phyloP scores from a whole-genome alignment of 73 alveolate genomes.

The Blepharisma japonicum region DNA sequence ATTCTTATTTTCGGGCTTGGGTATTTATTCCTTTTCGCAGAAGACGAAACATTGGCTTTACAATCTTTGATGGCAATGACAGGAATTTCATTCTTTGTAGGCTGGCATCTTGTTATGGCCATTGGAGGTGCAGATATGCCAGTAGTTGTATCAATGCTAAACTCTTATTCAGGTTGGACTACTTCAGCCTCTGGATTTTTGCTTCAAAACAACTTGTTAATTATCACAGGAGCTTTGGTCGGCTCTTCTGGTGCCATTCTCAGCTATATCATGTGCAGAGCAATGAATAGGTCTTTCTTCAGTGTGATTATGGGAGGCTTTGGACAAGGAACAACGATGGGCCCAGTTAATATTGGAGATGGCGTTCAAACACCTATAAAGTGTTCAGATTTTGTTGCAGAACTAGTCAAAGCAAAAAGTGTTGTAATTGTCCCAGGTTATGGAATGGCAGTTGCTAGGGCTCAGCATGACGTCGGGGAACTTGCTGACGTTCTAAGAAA shows the following conservation, averaged over 20 bases:
- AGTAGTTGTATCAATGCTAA: slow-evolving; percentile 72
- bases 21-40: neutral
- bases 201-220: slow-evolving; percentile 56
- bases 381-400: slow-evolving; percentile 24
- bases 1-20: neutral
- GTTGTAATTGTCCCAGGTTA: slow-evolving; percentile 80
- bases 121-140: slow-evolving; percentile 90
- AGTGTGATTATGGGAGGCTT: slow-evolving; percentile 64
- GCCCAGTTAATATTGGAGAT: neutral
- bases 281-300: slow-evolving; percentile 51
- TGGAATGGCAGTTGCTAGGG: slow-evolving; percentile 80
- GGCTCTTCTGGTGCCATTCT: slow-evolving; percentile 74
- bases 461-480: slow-evolving; percentile 33
- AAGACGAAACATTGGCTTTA: neutral
- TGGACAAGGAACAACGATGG: slow-evolving; percentile 36
- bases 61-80: neutral
- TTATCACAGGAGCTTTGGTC: slow-evolving; percentile 73
- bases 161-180: slow-evolving; percentile 75
- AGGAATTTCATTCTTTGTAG: neutral
- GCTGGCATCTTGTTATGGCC: slow-evolving; percentile 45
- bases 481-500: slow-evolving; percentile 23
- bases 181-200: slow-evolving; percentile 70
- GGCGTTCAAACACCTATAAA: neutral
- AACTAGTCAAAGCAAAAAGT: slow-evolving; percentile 30
- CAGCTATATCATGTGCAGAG: slow-evolving; percentile 63